phyloP scores from a whole-genome alignment of 1,284 basidiomycete species.

The Ceratobasidium sp. region DNA sequence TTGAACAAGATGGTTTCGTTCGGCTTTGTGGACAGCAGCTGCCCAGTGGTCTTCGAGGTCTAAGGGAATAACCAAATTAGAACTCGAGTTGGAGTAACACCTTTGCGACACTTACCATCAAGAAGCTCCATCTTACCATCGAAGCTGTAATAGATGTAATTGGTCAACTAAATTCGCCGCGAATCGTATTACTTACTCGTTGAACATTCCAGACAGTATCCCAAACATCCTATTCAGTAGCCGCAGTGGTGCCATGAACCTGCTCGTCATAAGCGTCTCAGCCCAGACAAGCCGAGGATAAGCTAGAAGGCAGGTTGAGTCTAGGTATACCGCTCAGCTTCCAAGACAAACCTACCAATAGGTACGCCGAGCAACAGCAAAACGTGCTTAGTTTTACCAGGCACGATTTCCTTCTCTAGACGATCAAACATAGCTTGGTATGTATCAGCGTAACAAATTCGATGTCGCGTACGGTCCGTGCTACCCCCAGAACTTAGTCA shows the following conservation, averaged over 20 bases:
- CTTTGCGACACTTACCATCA: slow-evolving; percentile 43
- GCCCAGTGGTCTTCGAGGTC: slow-evolving; percentile 50
- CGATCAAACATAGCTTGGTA: slow-evolving; percentile 48
- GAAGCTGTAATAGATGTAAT: slow-evolving; percentile 1
- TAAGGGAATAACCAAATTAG: slow-evolving; percentile 43
- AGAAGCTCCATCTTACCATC: slow-evolving; percentile 37
- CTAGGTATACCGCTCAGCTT: slow-evolving; percentile 46
- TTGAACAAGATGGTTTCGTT: slow-evolving; percentile 54
- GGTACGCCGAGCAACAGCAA: slow-evolving; percentile 50
- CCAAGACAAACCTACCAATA: slow-evolving; percentile 38
- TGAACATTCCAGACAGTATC: slow-evolving; percentile 21
- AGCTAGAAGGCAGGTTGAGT: slow-evolving; percentile 20
- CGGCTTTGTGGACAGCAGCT: slow-evolving; percentile 51
- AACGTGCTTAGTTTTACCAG: slow-evolving; percentile 46
- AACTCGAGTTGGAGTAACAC: slow-evolving; percentile 35
- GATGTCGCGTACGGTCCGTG: slow-evolving; percentile 48
- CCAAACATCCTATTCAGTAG: slow-evolving; percentile 43
- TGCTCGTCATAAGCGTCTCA: slow-evolving; percentile 43
- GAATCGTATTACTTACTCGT: slow-evolving; percentile 13
- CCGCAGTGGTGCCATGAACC: slow-evolving; percentile 40
- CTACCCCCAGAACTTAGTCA: slow-evolving; percentile 25
- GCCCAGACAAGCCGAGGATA: slow-evolving; percentile 45
- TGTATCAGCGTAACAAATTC: slow-evolving; percentile 47
- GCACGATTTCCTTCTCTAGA: slow-evolving; percentile 46
- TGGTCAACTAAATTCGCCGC: not conserved